A percentile compares a stretch with the other conserved stretches of the same genome.
phyloP scores from a whole-genome alignment of 768 basidiomycete genomes.

The Phylloporus sp. region DNA sequence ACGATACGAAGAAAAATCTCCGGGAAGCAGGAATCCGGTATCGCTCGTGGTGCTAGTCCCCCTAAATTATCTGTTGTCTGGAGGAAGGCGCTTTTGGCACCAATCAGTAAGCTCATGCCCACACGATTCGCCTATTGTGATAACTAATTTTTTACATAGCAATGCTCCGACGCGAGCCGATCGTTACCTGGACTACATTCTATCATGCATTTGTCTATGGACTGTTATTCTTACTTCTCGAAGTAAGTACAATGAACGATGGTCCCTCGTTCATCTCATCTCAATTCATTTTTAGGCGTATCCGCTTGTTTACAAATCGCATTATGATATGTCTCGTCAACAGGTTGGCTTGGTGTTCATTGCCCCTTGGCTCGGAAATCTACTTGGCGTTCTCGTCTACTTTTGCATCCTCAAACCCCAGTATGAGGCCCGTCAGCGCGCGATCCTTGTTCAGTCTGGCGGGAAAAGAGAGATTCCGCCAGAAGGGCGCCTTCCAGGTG shows the following conservation, averaged over 20 bases:
- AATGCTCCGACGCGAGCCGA: slow-evolving; percentile 25
- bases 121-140: neutral
- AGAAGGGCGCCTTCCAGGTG: slow-evolving; percentile 20
- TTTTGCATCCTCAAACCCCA: slow-evolving; percentile 21
- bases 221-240: slow-evolving; percentile 28
- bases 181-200: slow-evolving; percentile 25
- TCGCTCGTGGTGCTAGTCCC: neutral
- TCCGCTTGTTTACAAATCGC: slow-evolving; percentile 17
- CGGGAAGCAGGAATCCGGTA: neutral
- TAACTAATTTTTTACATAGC: slow-evolving; percentile 4
- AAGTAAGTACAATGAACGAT: slow-evolving; percentile 9
- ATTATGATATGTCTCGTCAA: slow-evolving; percentile 21
- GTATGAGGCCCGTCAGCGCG: slow-evolving; percentile 16
- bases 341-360: slow-evolving; percentile 21
- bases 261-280: neutral
- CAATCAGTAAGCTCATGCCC: slow-evolving; percentile 12
- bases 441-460: slow-evolving; percentile 11
- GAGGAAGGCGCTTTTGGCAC: slow-evolving; percentile 12
- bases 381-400: slow-evolving; percentile 22
- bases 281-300: slow-evolving; percentile 15
- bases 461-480: slow-evolving; percentile 17
- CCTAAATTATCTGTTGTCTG: slow-evolving; percentile 3
- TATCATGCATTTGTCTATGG: slow-evolving; percentile 29
- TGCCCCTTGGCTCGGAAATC: slow-evolving; percentile 22
- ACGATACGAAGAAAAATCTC: slow-evolving; percentile 15